Conservation (phyloP, 2,329 filamentous ascomycete genomes). For the Neurospora sp. region DNA sequence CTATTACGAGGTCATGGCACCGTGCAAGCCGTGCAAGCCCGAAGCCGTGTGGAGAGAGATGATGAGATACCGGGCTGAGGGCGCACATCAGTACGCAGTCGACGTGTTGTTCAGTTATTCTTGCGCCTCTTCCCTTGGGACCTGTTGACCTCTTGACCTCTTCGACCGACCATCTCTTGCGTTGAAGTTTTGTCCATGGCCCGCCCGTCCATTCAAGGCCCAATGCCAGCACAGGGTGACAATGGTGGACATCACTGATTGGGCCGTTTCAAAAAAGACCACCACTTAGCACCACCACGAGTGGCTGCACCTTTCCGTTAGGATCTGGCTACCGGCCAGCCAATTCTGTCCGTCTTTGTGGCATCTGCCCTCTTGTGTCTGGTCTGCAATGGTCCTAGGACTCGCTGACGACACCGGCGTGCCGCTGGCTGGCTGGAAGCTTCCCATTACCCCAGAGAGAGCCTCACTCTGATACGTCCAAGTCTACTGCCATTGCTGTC, state of each 20-base stretch:
- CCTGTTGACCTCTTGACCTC: not conserved
- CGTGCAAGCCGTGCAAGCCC: conserved; percentile 5
- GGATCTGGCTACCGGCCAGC: not conserved
- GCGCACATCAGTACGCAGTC: not conserved
- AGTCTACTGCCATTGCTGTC: not conserved
- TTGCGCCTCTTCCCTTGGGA: not conserved
- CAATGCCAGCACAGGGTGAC: not conserved
- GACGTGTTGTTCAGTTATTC: not conserved
- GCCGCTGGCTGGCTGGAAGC: not conserved
- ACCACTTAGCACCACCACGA: not conserved
- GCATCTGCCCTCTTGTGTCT: not conserved
- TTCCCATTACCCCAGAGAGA: not conserved
- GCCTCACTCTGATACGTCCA: not conserved
- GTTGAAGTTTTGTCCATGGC: not conserved
- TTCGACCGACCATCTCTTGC: not conserved
- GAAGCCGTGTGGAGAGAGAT: not conserved
- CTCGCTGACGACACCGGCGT: not conserved
- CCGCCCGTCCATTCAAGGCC: not conserved
- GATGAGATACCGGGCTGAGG: not conserved
- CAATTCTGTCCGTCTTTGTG: not conserved
- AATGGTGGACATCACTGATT: not conserved
- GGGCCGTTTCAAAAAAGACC: not conserved
- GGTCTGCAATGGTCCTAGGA: not conserved
- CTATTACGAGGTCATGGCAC: conserved; percentile 8
- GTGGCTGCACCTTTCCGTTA: not conserved